Evolutionary conservation across 768 basidiomycete genomes (phyloP).

Genomic region (Steccherinum ochraceum): DNA sequence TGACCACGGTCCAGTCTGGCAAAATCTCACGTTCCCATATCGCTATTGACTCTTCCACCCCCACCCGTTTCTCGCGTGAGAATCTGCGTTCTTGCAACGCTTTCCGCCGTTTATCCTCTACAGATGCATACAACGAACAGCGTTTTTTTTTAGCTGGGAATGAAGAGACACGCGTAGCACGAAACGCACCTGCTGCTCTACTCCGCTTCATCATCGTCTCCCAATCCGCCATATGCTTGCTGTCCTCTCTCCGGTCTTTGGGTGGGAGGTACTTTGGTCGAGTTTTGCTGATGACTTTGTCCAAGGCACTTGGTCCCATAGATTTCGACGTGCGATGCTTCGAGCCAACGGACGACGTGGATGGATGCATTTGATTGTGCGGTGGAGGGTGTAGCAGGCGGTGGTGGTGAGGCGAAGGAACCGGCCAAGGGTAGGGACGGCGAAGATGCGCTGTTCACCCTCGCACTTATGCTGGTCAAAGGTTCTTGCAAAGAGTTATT

Average conservation of each 20-base stretch:
- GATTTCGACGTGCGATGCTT: slow-evolving; percentile 46
- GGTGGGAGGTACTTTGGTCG: slow-evolving; percentile 84
- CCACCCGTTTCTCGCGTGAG: slow-evolving; percentile 59
- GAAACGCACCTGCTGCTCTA: slow-evolving; percentile 58
- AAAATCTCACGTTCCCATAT: slow-evolving; percentile 76
- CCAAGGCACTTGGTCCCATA: slow-evolving; percentile 61
- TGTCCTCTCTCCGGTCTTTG: slow-evolving; percentile 69
- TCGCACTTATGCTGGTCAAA: background rate
- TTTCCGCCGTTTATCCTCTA: slow-evolving; percentile 63
- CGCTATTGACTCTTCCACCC: slow-evolving; percentile 61
- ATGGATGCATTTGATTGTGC: slow-evolving; percentile 11
- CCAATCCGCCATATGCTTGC: slow-evolving; percentile 82
- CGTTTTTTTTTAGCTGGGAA: background rate
- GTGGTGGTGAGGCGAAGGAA: too few relatives aligned
- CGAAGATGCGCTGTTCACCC: slow-evolving; percentile 11
- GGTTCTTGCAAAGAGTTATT: slow-evolving; percentile 4
- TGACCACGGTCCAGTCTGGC: slow-evolving; percentile 77
- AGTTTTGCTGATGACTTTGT: slow-evolving; percentile 79
- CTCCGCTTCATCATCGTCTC: slow-evolving; percentile 83
- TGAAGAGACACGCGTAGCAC: slow-evolving; percentile 1
- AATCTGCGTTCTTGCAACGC: slow-evolving; percentile 57
- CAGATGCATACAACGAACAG: background rate
- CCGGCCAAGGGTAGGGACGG: slow-evolving; percentile 24
- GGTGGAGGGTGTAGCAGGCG: slow-evolving; percentile 22
- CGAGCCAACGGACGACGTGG: slow-evolving; percentile 11